Percentiles rank a stretch among this genome's conserved stretches.
These are phyloP conservation scores for Kandelia obovata DNA, from an alignment of 345 rosid genomes.

Conservation along the genomic window DNA sequence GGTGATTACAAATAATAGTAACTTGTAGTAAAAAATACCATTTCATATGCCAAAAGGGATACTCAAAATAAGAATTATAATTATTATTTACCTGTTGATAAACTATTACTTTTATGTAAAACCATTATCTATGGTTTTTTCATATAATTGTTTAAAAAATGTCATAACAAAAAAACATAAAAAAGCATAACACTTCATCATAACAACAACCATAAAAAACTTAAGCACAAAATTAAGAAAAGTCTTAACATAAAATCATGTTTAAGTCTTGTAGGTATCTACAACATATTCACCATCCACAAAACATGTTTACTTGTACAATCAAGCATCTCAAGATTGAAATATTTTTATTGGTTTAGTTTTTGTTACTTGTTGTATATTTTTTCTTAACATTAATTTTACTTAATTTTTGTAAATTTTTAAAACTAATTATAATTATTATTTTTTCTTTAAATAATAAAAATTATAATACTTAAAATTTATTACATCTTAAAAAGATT, in stretches of 20 bases:
- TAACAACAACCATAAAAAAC: not conserved
- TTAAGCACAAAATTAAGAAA: not conserved
- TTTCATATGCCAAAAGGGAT: not conserved
- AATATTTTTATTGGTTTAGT: too few species aligned
- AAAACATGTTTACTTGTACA: too few species aligned
- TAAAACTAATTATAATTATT: too few species aligned
- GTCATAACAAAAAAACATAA: slow-evolving; percentile 9
- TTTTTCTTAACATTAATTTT: too few species aligned
- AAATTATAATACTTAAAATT: too few species aligned
- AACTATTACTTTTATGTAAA: slow-evolving; percentile 55
- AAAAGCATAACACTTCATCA: not conserved
- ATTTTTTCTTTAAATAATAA: too few species aligned
- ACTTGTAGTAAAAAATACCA: slow-evolving; percentile 49
- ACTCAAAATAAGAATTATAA: not conserved
- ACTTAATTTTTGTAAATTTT: too few species aligned
- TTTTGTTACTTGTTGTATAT: too few species aligned
- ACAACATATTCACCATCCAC: too few species aligned
- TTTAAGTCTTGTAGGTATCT: too few species aligned
- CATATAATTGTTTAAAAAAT: slow-evolving; percentile 53
- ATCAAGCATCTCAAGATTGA: too few species aligned
- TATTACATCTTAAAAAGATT: too few species aligned
- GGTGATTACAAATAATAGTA: slow-evolving; percentile 97
- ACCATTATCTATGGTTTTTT: slow-evolving; percentile 71
- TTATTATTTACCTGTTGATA: slow-evolving; percentile 77
- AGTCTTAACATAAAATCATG: not conserved